These are phyloP conservation scores for Apocynum venetum DNA, from an alignment of 257 asterid species.

Conservation along the genomic window DNA sequence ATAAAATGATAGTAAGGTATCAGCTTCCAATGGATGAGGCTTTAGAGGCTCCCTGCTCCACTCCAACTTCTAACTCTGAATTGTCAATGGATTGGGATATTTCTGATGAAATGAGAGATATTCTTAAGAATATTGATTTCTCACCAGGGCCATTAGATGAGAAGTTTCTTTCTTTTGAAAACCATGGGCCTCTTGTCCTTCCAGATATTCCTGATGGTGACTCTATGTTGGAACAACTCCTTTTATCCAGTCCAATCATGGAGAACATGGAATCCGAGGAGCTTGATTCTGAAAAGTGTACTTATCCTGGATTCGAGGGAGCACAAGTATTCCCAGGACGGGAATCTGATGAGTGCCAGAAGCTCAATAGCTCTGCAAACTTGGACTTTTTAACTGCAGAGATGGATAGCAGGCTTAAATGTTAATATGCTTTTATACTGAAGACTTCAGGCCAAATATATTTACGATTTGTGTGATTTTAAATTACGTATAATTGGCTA, in stretches of 20 bases:
- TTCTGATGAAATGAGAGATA: constrained; percentile 61
- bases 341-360: constrained; percentile 13
- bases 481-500: not conserved
- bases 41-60: constrained; percentile 12
- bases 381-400: constrained; percentile 39
- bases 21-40: constrained; percentile 48
- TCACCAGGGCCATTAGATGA: constrained; percentile 47
- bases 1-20: constrained; percentile 58
- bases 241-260: constrained; percentile 39
- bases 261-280: constrained; percentile 27
- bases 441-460: not conserved
- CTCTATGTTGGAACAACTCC: constrained; percentile 58
- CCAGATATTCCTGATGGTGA: constrained; percentile 53
- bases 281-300: constrained; percentile 22
- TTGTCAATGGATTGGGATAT: constrained; percentile 59
- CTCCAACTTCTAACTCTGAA: constrained; percentile 32
- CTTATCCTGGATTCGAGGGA: constrained; percentile 12
- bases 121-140: constrained; percentile 55
- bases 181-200: constrained; percentile 42
- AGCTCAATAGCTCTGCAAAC: constrained; percentile 21
- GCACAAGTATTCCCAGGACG: constrained; percentile 18
- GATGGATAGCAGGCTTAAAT: constrained; percentile 24
- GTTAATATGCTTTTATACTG: not conserved
- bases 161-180: constrained; percentile 37
- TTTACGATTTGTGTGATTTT: not conserved